phyloP scores from a whole-genome alignment of 2,329 filamentous ascomycete genomes.

The Xylariaceae sp. region DNA sequence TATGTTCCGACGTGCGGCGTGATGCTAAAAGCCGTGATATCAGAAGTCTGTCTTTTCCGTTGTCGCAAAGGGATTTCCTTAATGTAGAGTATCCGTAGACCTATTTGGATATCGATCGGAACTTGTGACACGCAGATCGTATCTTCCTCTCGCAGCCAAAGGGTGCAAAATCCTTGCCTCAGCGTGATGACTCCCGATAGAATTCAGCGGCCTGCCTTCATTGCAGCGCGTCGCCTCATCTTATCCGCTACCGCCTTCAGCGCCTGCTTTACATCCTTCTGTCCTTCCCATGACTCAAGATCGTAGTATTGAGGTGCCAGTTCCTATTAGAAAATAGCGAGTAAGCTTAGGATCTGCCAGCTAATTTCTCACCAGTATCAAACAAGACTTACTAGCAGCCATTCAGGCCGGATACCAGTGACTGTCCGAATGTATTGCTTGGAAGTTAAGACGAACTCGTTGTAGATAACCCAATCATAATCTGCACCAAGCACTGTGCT shows the following conservation, averaged over 20 bases:
- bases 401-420: constrained; percentile 89
- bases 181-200: neutral
- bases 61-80: too few relatives aligned
- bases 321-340: constrained; percentile 66
- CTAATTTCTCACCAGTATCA: neutral
- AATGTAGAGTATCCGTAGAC: too few relatives aligned
- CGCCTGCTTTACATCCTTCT: constrained; percentile 82
- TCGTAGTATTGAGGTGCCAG: constrained; percentile 95
- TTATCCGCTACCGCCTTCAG: constrained; percentile 64
- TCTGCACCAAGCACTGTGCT: constrained; percentile 88
- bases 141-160: too few relatives aligned
- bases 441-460: constrained; percentile 96
- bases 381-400: constrained; percentile 74
- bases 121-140: too few relatives aligned
- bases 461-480: constrained; percentile 96
- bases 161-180: too few relatives aligned
- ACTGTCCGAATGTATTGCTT: constrained; percentile 98
- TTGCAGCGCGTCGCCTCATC: constrained; percentile 64
- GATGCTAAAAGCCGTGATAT: too few relatives aligned
- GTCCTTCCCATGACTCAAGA: constrained; percentile 73
- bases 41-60: too few relatives aligned
- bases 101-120: too few relatives aligned
- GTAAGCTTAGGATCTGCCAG: constrained; percentile 39
- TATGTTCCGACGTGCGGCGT: too few relatives aligned
- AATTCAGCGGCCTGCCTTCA: constrained; percentile 52